Conservation (phyloP, 2,329 filamentous ascomycete species). For the Verruconis gallopava region DNA sequence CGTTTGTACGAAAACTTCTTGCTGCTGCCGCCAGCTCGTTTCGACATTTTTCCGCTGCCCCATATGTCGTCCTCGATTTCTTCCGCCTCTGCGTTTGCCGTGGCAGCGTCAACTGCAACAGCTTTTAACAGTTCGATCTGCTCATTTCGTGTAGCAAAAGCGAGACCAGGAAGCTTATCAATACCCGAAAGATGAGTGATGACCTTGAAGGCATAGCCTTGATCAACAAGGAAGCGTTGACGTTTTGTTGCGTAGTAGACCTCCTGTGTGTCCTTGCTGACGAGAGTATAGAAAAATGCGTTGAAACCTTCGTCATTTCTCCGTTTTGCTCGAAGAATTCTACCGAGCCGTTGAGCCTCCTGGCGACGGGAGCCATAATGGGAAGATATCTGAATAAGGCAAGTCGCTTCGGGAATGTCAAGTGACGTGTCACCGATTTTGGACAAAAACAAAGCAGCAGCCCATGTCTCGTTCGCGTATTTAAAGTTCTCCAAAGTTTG, state of each 20-base stretch:
- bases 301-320: slow-evolving; percentile 98
- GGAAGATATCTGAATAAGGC: slow-evolving; percentile 91
- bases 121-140: slow-evolving; percentile 78
- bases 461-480: slow-evolving; percentile 59
- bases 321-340: slow-evolving; percentile 87
- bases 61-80: slow-evolving; percentile 57
- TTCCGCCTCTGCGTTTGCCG: slow-evolving; percentile 61
- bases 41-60: slow-evolving; percentile 35
- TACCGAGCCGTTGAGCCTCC: slow-evolving; percentile 84
- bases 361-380: slow-evolving; percentile 95
- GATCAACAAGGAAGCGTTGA: slow-evolving; percentile 93
- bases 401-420: slow-evolving; percentile 90
- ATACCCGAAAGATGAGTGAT: slow-evolving; percentile 93
- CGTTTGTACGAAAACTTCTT: slow-evolving; percentile 54
- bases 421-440: slow-evolving; percentile 99
- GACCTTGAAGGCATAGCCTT: slow-evolving; percentile 97
- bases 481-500: slow-evolving; percentile 89
- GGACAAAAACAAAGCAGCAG: slow-evolving; percentile 89
- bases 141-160: slow-evolving; percentile 66
- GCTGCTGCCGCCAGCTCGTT: slow-evolving; percentile 23
- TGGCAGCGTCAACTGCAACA: slow-evolving; percentile 60
- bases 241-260: slow-evolving; percentile 97
- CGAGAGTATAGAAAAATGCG: slow-evolving; percentile 95
- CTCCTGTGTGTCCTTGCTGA: slow-evolving; percentile 93
- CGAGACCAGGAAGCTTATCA: slow-evolving; percentile 66